Conservation (phyloP, 2,329 filamentous ascomycete genomes). For the Ophiostoma ulmi region DNA sequence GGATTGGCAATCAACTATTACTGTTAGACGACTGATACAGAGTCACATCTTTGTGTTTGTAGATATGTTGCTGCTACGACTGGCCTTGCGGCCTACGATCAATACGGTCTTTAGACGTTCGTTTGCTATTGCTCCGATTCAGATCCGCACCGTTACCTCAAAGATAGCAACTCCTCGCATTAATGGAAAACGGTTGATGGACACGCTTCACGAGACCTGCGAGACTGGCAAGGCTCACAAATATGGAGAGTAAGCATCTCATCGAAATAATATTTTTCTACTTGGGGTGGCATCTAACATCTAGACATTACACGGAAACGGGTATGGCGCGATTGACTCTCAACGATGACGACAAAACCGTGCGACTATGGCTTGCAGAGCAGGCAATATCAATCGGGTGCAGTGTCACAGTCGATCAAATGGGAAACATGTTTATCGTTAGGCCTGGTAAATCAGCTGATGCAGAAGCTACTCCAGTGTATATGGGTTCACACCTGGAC, state of each 20-base stretch:
- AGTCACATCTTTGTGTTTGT: neutral
- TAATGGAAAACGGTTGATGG: constrained; percentile 27
- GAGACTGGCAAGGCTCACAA: constrained; percentile 27
- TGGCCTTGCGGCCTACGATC: neutral
- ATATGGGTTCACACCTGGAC: constrained; percentile 65
- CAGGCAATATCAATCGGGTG: constrained; percentile 61
- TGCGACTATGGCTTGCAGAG: constrained; percentile 69
- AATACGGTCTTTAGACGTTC: neutral
- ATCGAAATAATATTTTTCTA: neutral
- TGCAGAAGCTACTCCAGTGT: constrained; percentile 52
- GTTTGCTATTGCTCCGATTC: neutral
- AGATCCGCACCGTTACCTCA: neutral
- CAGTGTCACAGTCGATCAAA: constrained; percentile 61
- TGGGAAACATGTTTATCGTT: constrained; percentile 77
- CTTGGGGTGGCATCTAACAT: neutral
- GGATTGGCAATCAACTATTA: neutral
- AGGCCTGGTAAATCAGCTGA: constrained; percentile 61
- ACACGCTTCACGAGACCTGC: constrained; percentile 27
- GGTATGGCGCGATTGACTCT: constrained; percentile 73
- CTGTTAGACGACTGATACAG: neutral
- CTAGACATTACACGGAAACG: constrained; percentile 45
- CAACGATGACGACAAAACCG: constrained; percentile 64
- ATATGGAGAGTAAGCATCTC: constrained; percentile 23
- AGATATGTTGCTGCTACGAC: neutral
- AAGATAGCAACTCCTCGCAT: constrained; percentile 15